Evolutionary conservation across 129 eudicot species (phyloP), one percentile per base, ranked within the genome.

Genomic region (Erigeron canadensis): DNA sequence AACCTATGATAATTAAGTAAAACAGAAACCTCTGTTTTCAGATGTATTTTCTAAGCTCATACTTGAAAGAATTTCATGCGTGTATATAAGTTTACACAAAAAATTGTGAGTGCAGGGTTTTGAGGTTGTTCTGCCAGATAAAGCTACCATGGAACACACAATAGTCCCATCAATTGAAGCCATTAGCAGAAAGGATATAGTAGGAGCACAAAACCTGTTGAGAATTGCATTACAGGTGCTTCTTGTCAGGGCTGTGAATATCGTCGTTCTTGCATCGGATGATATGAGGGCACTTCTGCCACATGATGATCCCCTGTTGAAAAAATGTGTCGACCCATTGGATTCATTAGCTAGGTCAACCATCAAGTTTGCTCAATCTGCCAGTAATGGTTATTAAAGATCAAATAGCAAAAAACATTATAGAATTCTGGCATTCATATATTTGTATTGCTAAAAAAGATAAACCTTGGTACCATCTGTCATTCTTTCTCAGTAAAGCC

Each of bases 181-280:
- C 22, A 43, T 86, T 72, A 75, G 57, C 54, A 74, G 83, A 76
- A 81, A 81, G 67, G 93, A 88, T 80, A 75, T 77, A 48, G 88
- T 87, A 84, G 97, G 96, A 17, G 96, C 97, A 65, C 78, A 62
- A 55, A 91, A 87, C 60, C 80, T 89, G 74, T 78, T 86, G 58
- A 87, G 89, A 81, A 81, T 91, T 50, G 86, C 91, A 23, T 62
- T 83, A 46, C 94, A 91, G 73, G 82, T 88, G 37, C 88, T 86
- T 77, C 70, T 86, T 51, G 85, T 88, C 28, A 86, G 83, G 67
- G 89, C 86, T 40, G 91, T 81, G 42, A 88, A 89, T 65, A 80
- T 74, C 50, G 76, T 88, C 41, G 75, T 86, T 57, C 82, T 91
- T 28, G 94, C 94, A 57, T 84, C 85, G 10, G 87, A 88, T 60